Evolutionary conservation across 2,329 filamentous ascomycete genomes (phyloP).

Genomic region (Aspergillus alliaceus): DNA sequence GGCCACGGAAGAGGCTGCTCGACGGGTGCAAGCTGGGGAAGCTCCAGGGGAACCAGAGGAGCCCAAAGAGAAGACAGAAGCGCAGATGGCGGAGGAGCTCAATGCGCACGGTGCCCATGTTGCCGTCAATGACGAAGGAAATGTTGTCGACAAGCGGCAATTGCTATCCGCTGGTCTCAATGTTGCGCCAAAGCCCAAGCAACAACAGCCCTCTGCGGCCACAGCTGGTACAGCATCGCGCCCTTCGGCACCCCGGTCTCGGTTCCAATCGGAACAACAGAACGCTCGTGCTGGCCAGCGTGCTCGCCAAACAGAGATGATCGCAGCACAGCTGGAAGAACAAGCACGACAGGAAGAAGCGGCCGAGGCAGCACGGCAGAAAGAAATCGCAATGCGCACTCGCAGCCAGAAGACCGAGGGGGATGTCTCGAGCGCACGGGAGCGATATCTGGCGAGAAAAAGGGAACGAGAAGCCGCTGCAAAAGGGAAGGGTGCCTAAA

Average conservation of each 20-base stretch:
- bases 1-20: slow-evolving; percentile 50
- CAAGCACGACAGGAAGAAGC: slow-evolving; percentile 56
- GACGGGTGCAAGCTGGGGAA: slow-evolving; percentile 29
- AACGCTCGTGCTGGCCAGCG: slow-evolving; percentile 46
- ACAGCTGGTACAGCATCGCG: slow-evolving; percentile 19
- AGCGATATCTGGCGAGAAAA: slow-evolving; percentile 62
- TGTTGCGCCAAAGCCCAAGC: slow-evolving; percentile 56
- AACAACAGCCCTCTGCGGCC: slow-evolving; percentile 17
- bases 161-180: slow-evolving; percentile 63
- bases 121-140: slow-evolving; percentile 63
- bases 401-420: slow-evolving; percentile 59
- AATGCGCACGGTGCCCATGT: slow-evolving; percentile 53
- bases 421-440: slow-evolving; percentile 61
- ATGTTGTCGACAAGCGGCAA: slow-evolving; percentile 64
- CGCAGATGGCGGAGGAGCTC: slow-evolving; percentile 57
- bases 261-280: slow-evolving; percentile 29
- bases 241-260: slow-evolving; percentile 15
- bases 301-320: slow-evolving; percentile 60
- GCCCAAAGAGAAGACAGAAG: slow-evolving; percentile 48
- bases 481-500: slow-evolving; percentile 21
- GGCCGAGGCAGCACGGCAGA: slow-evolving; percentile 56
- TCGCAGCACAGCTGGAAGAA: slow-evolving; percentile 60
- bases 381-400: slow-evolving; percentile 54
- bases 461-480: slow-evolving; percentile 48
- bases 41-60: slow-evolving; percentile 26